Evolutionary conservation across 805 yeast genomes (phyloP).

Genomic region (Candida ficus): DNA sequence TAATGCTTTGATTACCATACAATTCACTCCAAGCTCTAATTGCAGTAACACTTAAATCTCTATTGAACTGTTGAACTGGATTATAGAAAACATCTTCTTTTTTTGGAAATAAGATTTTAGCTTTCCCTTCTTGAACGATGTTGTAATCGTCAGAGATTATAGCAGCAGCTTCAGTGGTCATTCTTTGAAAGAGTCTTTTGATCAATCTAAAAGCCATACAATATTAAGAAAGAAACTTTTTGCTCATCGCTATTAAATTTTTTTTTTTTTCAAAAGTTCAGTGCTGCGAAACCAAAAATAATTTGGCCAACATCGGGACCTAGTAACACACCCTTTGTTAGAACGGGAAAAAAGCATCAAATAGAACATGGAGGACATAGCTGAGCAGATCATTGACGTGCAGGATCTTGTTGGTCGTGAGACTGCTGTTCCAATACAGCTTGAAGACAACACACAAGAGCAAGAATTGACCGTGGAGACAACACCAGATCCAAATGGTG

Average conservation of each 20-base stretch:
- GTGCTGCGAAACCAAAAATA: not conserved
- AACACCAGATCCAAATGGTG: constrained; percentile 8
- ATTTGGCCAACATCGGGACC: no score
- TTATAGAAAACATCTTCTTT: constrained; percentile 86
- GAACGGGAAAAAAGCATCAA: not conserved
- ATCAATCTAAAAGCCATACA: not conserved
- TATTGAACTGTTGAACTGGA: constrained; percentile 93
- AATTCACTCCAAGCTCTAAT: constrained; percentile 82
- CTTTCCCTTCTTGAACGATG: constrained; percentile 70
- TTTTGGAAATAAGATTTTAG: constrained; percentile 76
- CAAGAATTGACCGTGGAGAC: not conserved
- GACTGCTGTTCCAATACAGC: not conserved
- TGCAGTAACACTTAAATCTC: constrained; percentile 82
- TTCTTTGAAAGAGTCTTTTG: not conserved
- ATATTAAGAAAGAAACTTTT: not conserved
- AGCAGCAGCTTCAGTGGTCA: not conserved
- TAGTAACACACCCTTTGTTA: not conserved
- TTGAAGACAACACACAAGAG: not conserved
- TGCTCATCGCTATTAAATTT: not conserved
- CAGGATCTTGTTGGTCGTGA: not conserved
- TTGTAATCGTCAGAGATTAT: constrained; percentile 28
- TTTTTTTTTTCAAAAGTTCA: not conserved
- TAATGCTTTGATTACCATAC: constrained; percentile 33
- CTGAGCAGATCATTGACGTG: not conserved
- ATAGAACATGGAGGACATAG: not conserved